phyloP scores from a whole-genome alignment of 2,329 filamentous ascomycete species.

The Aspergillus versicolor region DNA sequence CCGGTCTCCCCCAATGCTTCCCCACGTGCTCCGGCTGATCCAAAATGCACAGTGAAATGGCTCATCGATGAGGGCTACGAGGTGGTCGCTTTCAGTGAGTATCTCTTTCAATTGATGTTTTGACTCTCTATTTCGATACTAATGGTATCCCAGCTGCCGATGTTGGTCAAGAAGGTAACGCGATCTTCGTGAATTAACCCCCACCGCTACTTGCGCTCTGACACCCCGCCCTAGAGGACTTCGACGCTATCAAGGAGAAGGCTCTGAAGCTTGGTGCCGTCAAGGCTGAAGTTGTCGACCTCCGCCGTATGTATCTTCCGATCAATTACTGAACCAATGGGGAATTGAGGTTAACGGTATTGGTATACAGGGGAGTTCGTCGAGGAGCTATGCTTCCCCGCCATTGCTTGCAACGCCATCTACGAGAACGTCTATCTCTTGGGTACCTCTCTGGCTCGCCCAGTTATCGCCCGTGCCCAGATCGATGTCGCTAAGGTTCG shows the following conservation, averaged over 20 bases:
- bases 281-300: slow-evolving; percentile 63
- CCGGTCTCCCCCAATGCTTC: slow-evolving; percentile 19
- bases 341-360: background rate
- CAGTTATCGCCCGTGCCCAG: slow-evolving; percentile 50
- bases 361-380: slow-evolving; percentile 60
- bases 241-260: slow-evolving; percentile 70
- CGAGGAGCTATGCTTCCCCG: slow-evolving; percentile 76
- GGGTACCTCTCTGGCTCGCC: slow-evolving; percentile 48
- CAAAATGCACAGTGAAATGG: slow-evolving; percentile 36
- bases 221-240: slow-evolving; percentile 58
- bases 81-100: slow-evolving; percentile 61
- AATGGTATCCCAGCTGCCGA: slow-evolving; percentile 53
- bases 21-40: slow-evolving; percentile 19
- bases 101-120: background rate
- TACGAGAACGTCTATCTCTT: slow-evolving; percentile 67
- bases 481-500: slow-evolving; percentile 29
- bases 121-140: slow-evolving; percentile 5
- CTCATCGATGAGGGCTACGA: slow-evolving; percentile 54
- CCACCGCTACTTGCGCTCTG: slow-evolving; percentile 7
- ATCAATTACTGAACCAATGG: background rate
- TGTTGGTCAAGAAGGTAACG: slow-evolving; percentile 64
- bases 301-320: slow-evolving; percentile 48
- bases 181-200: slow-evolving; percentile 9
- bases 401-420: slow-evolving; percentile 62
- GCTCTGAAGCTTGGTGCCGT: slow-evolving; percentile 67